These are phyloP conservation scores for Yarrowia sp. DNA, from an alignment of 805 yeast genomes.

Conservation along the genomic window DNA sequence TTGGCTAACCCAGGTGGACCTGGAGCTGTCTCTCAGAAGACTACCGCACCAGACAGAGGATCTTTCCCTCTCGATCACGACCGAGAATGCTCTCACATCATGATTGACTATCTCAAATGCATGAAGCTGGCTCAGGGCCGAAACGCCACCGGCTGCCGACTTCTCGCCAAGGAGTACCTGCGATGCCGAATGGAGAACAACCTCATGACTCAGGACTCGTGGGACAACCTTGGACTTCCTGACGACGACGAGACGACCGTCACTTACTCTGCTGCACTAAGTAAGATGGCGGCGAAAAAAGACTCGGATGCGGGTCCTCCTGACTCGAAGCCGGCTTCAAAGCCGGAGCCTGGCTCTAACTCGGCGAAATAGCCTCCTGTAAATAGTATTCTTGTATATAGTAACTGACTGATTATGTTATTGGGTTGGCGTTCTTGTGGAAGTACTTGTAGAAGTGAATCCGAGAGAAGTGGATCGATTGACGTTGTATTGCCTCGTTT, in stretches of 20 bases:
- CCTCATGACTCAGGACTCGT: constrained; percentile 57
- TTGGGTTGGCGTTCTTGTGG: not conserved
- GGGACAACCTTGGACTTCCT: constrained; percentile 63
- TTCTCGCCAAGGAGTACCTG: constrained; percentile 76
- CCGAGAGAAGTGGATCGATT: too few species aligned
- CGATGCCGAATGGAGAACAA: constrained; percentile 82
- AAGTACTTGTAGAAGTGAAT: not conserved
- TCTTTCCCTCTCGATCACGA: constrained; percentile 93
- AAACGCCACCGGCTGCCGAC: constrained; percentile 88
- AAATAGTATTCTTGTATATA: constrained; percentile 1
- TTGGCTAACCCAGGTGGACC: constrained; percentile 18
- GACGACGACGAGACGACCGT: constrained; percentile 41
- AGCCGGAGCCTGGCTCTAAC: too few species aligned
- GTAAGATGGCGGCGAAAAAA: not conserved
- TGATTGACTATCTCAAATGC: constrained; percentile 75
- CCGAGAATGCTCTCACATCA: constrained; percentile 72
- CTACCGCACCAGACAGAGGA: constrained; percentile 91
- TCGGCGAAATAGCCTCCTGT: not conserved
- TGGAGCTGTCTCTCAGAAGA: constrained; percentile 14
- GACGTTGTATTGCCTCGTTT: too few species aligned
- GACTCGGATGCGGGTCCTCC: not conserved
- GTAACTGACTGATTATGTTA: not conserved
- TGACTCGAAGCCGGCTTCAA: not conserved
- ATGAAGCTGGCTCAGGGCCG: constrained; percentile 72
- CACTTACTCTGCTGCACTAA: constrained; percentile 11